phyloP scores from a whole-genome alignment of 2,329 filamentous ascomycete species.

The Tolypocladium tundrense region DNA sequence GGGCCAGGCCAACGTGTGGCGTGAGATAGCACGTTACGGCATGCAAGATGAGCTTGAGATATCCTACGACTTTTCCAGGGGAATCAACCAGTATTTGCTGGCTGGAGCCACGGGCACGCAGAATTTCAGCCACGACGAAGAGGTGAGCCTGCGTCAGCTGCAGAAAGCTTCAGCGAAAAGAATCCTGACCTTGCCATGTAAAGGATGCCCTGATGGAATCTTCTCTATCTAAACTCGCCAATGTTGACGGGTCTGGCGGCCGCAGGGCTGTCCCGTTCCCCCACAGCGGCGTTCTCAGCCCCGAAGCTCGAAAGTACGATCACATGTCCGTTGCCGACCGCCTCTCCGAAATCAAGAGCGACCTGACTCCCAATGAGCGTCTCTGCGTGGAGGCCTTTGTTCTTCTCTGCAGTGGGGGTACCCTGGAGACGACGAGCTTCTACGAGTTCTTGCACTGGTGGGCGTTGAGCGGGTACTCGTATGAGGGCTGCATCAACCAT shows the following conservation, averaged over 20 bases:
- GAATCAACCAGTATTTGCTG: conserved; percentile 31
- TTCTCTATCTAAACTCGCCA: conserved; percentile 30
- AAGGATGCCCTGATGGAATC: conserved; percentile 19
- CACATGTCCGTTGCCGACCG: conserved; percentile 30
- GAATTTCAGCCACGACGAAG: conserved; percentile 30
- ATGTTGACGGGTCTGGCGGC: conserved; percentile 31
- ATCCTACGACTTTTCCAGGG: conserved; percentile 28
- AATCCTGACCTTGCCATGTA: neutral
- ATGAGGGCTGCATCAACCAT: conserved; percentile 25
- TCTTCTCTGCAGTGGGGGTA: conserved; percentile 30
- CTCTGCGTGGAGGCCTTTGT: conserved; percentile 28
- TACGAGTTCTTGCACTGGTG: conserved; percentile 39
- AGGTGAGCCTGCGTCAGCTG: conserved; percentile 12
- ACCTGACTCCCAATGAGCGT: conserved; percentile 29
- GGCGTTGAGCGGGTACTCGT: conserved; percentile 31
- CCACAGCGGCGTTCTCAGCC: conserved; percentile 21
- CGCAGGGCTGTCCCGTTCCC: conserved; percentile 28
- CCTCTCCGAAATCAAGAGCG: conserved; percentile 25
- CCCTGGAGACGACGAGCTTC: conserved; percentile 30
- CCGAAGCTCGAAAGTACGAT: conserved; percentile 24
- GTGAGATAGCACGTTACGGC: conserved; percentile 34
- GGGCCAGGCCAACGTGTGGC: conserved; percentile 30
- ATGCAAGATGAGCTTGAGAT: conserved; percentile 28
- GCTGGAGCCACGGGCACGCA: conserved; percentile 16
- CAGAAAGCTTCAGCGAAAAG: too few species aligned